Evolutionary conservation across 208 protist genomes (phyloP), one percentile per base, ranked within the genome.

Genomic region (Sergeia podlipaevii): DNA sequence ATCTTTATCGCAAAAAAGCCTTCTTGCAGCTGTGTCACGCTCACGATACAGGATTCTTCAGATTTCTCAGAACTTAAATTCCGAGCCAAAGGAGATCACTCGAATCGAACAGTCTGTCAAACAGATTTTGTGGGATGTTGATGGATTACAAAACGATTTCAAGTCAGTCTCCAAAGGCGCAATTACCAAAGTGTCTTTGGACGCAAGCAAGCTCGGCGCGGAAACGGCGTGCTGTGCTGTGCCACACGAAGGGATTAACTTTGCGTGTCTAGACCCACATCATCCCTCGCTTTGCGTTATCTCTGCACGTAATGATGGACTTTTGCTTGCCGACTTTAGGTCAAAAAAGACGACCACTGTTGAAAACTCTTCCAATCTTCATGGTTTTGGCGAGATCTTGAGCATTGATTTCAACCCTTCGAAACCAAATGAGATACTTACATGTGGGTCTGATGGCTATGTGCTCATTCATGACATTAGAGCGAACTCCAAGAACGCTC

Each of bases 91-190:
- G 47, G 56, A 56, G 8, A 41, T 89, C 5, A 15, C 46, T 4
- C 44, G 55, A 4, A 26, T 84, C 29, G 42, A 47, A 8, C 51
- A 60, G 10, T 18, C 3, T 0, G 62, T 64, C 29, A 62, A 57
- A n/a, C 68, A 80, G 37, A 71, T 80, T 1, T 34, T 94, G 39
- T 94, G 86, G 86, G 82, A 91, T 65, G 49, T 85, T 15, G 82
- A 94, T 4, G 86, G 86, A n/a, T 63, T 89, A 11, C 82, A 94
- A 49, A 76, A 69, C 37, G 77, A 91, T 17, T 60, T 88, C 8
- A 52, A 49, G 23, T 24, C 74, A 1, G 46, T 78, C 0, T 39
- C 42, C 38, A 41, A 59, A 17, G 62, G 76, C 42, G 46, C 46
- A 0, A 36, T 94, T 1, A 33, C 42, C 4, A 69, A 71, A 0